Evolutionary conservation across 805 yeast genomes (phyloP).

Genomic region (Hanseniaspora occidentalis): DNA sequence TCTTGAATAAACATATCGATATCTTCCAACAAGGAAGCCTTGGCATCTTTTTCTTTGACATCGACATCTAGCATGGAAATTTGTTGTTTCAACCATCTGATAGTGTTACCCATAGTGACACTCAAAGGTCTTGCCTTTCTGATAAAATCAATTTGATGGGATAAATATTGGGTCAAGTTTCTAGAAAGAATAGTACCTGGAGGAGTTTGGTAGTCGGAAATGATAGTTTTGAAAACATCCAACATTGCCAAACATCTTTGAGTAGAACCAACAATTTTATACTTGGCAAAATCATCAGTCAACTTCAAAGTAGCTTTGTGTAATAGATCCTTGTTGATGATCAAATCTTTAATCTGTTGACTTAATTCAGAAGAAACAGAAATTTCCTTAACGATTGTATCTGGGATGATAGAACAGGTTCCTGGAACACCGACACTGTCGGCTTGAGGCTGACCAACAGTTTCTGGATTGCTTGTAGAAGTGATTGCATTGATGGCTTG

Average conservation of each 20-base stretch:
- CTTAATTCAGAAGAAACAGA: slow-evolving; percentile 18
- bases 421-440: slow-evolving; percentile 2
- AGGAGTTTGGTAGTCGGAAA: slow-evolving; percentile 74
- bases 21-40: slow-evolving; percentile 43
- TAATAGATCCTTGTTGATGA: slow-evolving; percentile 37
- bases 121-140: slow-evolving; percentile 85
- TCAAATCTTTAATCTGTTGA: slow-evolving; percentile 21
- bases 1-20: slow-evolving; percentile 78
- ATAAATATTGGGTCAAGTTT: slow-evolving; percentile 74
- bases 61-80: slow-evolving; percentile 75
- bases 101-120: slow-evolving; percentile 94
- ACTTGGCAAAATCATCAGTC: slow-evolving; percentile 70
- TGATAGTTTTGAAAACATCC: slow-evolving; percentile 69
- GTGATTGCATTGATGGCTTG: slow-evolving; percentile 13
- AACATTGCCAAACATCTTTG: slow-evolving; percentile 79
- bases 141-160: slow-evolving; percentile 86
- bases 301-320: slow-evolving; percentile 78
- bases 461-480: slow-evolving; percentile 5
- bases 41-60: slow-evolving; percentile 43
- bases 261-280: slow-evolving; percentile 80
- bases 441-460: slow-evolving; percentile 4
- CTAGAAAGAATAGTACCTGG: slow-evolving; percentile 74
- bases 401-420: slow-evolving; percentile 27
- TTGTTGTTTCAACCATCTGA: slow-evolving; percentile 93
- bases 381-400: slow-evolving; percentile 27